These are phyloP conservation scores for Aphanoascus verrucosus DNA, from an alignment of 2,329 filamentous ascomycete species.

Conservation along the genomic window DNA sequence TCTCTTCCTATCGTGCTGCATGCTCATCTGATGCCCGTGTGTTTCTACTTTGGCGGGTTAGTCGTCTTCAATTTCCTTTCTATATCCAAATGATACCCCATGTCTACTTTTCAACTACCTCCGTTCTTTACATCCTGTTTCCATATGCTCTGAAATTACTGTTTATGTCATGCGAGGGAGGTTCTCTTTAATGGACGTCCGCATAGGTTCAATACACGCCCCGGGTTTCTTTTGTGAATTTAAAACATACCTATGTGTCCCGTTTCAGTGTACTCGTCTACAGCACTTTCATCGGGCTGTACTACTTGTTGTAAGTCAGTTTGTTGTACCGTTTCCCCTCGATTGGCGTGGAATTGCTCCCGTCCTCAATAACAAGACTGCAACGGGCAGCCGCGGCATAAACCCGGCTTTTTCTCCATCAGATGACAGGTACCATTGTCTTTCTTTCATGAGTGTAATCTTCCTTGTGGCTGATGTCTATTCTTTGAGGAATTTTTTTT, in stretches of 20 bases:
- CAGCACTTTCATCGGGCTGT: not conserved
- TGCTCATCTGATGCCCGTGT: slow-evolving; percentile 5
- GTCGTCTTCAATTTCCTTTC: not conserved
- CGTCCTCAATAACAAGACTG: not conserved
- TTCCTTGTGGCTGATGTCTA: slow-evolving; percentile 3
- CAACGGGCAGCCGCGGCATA: slow-evolving; percentile 5
- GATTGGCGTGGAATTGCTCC: not conserved
- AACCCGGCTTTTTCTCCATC: not conserved
- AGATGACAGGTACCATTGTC: not conserved
- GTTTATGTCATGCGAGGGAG: not conserved
- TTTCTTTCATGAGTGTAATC: not conserved
- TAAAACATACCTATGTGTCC: not conserved
- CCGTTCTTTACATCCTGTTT: not conserved
- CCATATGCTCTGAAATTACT: not conserved
- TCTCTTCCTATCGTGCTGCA: too few relatives aligned
- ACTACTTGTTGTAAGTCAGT: not conserved
- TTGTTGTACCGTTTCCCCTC: not conserved
- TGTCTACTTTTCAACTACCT: slow-evolving; percentile 1
- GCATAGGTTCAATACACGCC: not conserved
- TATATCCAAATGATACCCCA: slow-evolving; percentile 9
- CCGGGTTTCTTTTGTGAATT: not conserved
- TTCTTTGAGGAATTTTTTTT: not conserved
- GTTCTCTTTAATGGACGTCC: slow-evolving; percentile 1
- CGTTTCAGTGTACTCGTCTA: not conserved
- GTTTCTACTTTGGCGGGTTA: slow-evolving; percentile 1